Percentiles rank a stretch among this genome's conserved stretches.
phyloP scores from a whole-genome alignment of 495 filamentous ascomycete species.

The Zalerion maritima region DNA sequence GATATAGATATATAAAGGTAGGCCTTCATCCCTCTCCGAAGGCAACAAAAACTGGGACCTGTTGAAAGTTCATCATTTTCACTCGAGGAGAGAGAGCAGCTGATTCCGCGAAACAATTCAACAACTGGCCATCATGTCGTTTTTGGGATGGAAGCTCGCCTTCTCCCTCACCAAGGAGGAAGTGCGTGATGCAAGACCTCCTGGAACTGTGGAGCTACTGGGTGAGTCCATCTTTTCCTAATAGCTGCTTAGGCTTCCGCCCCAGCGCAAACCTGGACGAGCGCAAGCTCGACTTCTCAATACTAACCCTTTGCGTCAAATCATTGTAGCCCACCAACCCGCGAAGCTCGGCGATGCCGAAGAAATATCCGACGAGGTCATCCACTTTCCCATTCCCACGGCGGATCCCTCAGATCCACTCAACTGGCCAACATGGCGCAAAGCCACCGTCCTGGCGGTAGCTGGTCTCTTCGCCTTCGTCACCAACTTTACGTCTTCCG shows the following conservation, averaged over 20 bases:
- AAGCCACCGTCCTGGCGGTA: slow-evolving; percentile 10
- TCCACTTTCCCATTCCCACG: slow-evolving; percentile 11
- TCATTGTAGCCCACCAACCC: no score
- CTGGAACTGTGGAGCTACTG: slow-evolving; percentile 16
- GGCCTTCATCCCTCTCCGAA: no score
- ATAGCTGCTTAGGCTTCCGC: slow-evolving; percentile 6
- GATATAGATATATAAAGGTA: no score
- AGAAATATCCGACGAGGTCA: slow-evolving; percentile 1
- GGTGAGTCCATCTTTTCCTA: slow-evolving; percentile 7
- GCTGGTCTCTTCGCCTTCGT: slow-evolving; percentile 16
- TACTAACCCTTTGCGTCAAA: no score
- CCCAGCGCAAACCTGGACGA: slow-evolving; percentile 8
- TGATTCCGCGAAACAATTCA: no score
- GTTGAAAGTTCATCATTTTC: no score
- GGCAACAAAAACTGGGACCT: no score
- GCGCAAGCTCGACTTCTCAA: background rate
- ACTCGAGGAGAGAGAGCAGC: no score
- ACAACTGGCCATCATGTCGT: no score
- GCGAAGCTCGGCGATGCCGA: background rate
- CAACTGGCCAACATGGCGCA: slow-evolving; percentile 17
- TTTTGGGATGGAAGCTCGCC: slow-evolving; percentile 16
- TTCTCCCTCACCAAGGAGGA: slow-evolving; percentile 12
- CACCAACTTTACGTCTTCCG: slow-evolving; percentile 13
- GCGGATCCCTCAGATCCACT: slow-evolving; percentile 17
- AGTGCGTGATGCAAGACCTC: slow-evolving; percentile 15